Evolutionary conservation across 352 stramenopile genomes (phyloP).

Genomic region (Pythium plurisporium): DNA sequence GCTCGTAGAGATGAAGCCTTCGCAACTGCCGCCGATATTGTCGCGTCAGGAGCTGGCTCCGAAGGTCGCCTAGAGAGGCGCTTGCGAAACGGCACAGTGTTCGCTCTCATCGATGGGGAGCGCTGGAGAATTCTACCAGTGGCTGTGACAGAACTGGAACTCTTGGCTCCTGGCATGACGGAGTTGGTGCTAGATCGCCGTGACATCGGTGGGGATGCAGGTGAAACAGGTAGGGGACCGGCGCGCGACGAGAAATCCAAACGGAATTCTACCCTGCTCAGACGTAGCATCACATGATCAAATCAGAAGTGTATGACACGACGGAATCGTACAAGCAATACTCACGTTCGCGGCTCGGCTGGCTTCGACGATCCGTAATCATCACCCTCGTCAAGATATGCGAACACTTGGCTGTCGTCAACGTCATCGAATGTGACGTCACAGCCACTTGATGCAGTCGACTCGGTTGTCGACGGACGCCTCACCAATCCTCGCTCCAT

Average conservation of each 20-base stretch:
- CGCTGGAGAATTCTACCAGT: slow-evolving; percentile 3
- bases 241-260: slow-evolving; percentile 50
- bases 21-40: background rate
- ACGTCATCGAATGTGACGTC: slow-evolving; percentile 64
- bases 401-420: slow-evolving; percentile 52
- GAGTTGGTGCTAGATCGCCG: slow-evolving; percentile 15
- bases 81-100: slow-evolving; percentile 5
- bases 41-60: background rate
- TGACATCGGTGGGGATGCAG: background rate
- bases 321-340: too few species aligned
- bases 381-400: slow-evolving; percentile 46
- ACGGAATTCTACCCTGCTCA: slow-evolving; percentile 40
- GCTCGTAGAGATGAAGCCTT: background rate
- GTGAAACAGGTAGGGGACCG: slow-evolving; percentile 16
- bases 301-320: too few species aligned
- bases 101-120: slow-evolving; percentile 16
- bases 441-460: slow-evolving; percentile 38
- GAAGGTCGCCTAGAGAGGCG: slow-evolving; percentile 15
- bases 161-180: background rate
- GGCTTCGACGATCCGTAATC: slow-evolving; percentile 8
- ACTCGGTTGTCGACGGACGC: slow-evolving; percentile 35
- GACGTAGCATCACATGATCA: background rate
- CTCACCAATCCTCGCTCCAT: slow-evolving; percentile 17
- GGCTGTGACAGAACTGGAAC: background rate
- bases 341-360: slow-evolving; percentile 1